Conservation (phyloP, 805 yeast genomes). For the Lipomyces yamadae region DNA sequence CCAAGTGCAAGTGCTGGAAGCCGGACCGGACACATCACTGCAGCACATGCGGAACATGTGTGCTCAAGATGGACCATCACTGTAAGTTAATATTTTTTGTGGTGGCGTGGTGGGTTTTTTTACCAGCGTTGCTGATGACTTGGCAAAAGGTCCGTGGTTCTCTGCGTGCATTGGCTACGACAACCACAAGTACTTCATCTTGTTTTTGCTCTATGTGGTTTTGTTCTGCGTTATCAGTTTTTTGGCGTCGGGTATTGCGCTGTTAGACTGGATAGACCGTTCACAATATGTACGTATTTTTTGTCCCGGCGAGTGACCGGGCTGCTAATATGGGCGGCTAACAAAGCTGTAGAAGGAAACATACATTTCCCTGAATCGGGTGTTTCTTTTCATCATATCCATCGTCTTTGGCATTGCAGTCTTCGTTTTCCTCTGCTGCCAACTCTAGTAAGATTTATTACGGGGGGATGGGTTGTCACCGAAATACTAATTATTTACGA, state of each 20-base stretch:
- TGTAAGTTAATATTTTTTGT: conserved; percentile 45
- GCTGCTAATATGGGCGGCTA: background rate
- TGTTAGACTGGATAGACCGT: conserved; percentile 56
- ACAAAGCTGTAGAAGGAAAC: conserved; percentile 40
- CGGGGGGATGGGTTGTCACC: too few species aligned
- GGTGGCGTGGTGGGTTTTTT: conserved; percentile 55
- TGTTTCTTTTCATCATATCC: conserved; percentile 63
- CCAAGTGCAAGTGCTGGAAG: conserved; percentile 51
- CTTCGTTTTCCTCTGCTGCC: conserved; percentile 58
- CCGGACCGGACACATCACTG: conserved; percentile 55
- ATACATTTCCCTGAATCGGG: conserved; percentile 60
- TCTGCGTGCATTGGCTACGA: conserved; percentile 82
- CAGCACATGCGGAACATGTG: conserved; percentile 48
- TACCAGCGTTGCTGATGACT: conserved; percentile 60
- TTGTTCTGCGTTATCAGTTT: conserved; percentile 54
- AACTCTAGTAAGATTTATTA: conserved; percentile 39
- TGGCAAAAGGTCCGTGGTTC: conserved; percentile 94
- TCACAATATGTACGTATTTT: conserved; percentile 46
- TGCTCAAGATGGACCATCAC: conserved; percentile 63
- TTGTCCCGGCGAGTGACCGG: background rate
- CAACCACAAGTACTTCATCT: conserved; percentile 77
- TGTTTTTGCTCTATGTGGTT: conserved; percentile 74
- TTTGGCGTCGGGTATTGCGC: conserved; percentile 48
- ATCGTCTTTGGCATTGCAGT: conserved; percentile 62
- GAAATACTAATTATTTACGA: background rate